Evolutionary conservation across 1,139 yeast genomes (phyloP), one percentile per base, ranked within the genome.

Genomic region (Yamadazyma triangularis): DNA sequence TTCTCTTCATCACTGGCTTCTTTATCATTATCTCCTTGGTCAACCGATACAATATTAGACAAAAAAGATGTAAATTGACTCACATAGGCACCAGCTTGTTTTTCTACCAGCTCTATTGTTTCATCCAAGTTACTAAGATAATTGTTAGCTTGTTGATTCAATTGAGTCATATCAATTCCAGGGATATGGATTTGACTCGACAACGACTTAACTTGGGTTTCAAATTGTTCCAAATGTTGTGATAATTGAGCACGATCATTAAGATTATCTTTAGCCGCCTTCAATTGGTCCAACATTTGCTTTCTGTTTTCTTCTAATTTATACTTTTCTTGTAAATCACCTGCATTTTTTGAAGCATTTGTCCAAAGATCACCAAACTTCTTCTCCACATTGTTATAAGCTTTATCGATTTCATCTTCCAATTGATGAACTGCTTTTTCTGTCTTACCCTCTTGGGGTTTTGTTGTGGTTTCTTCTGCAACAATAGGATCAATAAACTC

Each of bases 121-220:
- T 73, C 64, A 50, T 84, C 94, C 33, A 84, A 63, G 5, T 69
- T 65, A 45, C 83, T 89, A 36, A 84, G 63, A 30, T 80, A 79
- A 31, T 50, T 47, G 43, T 69, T 77, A 6, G 89, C 84, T 39
- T 69, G 72, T 2, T 32, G 28, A 27, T 48, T 46, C 22, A 58
- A 36, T 25, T 41, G 41, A 23, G 48, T 43, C 8, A 50, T 27
- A 26, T 51, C 53, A 13, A 56, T 39, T 15, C 37, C 43, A 4
- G 47, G 47, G 5, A 41, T 11, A 10, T 40, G 35, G 4, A 41
- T 26, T 13, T 40, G 44, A 2, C 33, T 40, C 6, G 41, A 33
- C 21, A 44, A 39, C 4, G 32, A 11, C 38, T 60, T 58, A 32
- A 66, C 44, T 41, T 60, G 65, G 4, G 44, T 47, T 38, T 64